Base-by-base conservation (phyloP, 306 rosid genomes). In the Cicer cuneatum region DNA sequence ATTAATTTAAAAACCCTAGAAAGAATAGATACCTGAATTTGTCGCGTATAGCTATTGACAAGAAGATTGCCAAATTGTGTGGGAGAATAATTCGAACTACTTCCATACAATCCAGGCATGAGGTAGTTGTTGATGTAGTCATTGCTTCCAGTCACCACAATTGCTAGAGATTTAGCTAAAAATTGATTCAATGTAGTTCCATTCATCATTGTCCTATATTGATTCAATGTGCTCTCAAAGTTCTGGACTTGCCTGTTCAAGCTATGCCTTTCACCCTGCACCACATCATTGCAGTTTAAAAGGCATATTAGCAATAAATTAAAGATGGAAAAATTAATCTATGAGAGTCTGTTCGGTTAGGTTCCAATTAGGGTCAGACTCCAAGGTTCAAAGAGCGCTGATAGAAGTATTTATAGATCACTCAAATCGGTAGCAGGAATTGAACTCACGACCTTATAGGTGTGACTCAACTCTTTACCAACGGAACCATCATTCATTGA, bases 191-290 rank as follows among this genome's bases (percentile, higher is more conserved):
- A 18, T 61, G 71, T 8, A 7, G 70, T 60, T 51, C 3, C 83
- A 62, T 82, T 76, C 87, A 87, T 82, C 84, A 75, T 61, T 67
- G 56, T 24, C 47, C 83, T 86, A 4, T 81, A 60, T 43, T 85
- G 76, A 65, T 52, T 66, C 75, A 66, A 43, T 18, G 71, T 66
- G 10, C 12, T 71, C 76, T 86, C 83, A 18, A 89, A 91, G 73
- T 86, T 87, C 70, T 62, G 45, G 29, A 91, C 78, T 74, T 91
- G 94, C 63, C 58, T 87, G 74, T 37, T 73, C 63, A 91, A 19
- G 71, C 82, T 78, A 73, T 40, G 85, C 70, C 92, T 66, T 2
- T 86, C 71, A 39, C 94, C 94, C 95, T 91, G 83, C 77, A 79
- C 38, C 38, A 42, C 39, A 65, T 13, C 43, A 45, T 9, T 42